phyloP scores from a whole-genome alignment of 2,329 filamentous ascomycete species.

The Ceratocystis papillata region DNA sequence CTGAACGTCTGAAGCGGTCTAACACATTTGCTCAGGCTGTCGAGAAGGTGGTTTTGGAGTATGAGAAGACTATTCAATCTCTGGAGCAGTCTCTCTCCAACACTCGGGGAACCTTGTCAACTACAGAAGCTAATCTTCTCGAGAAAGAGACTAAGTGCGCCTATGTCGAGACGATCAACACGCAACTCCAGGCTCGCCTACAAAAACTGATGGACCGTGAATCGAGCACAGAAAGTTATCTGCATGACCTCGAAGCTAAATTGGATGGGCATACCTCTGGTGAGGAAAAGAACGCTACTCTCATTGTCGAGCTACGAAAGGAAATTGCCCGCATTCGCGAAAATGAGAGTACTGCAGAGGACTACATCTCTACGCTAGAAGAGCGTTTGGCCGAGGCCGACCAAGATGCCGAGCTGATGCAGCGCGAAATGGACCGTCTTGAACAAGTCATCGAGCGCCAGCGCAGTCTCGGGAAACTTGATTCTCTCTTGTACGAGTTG shows the following conservation, averaged over 20 bases:
- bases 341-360: constrained; percentile 81
- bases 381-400: constrained; percentile 92
- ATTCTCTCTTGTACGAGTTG: constrained; percentile 82
- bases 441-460: constrained; percentile 95
- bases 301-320: constrained; percentile 78
- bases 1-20: constrained; percentile 82
- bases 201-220: constrained; percentile 90
- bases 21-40: constrained; percentile 94
- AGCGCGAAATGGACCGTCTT: constrained; percentile 84
- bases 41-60: constrained; percentile 90
- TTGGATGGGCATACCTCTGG: constrained; percentile 83
- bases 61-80: constrained; percentile 95
- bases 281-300: constrained; percentile 81
- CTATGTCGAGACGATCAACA: constrained; percentile 83
- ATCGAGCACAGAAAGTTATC: constrained; percentile 79
- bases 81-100: constrained; percentile 84
- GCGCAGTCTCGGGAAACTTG: constrained; percentile 84
- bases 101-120: constrained; percentile 72
- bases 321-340: constrained; percentile 81
- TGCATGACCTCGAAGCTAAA: constrained; percentile 82
- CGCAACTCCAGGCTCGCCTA: constrained; percentile 78
- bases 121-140: constrained; percentile 72
- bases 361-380: constrained; percentile 94
- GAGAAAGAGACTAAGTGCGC: constrained; percentile 92
- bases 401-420: constrained; percentile 92